These are phyloP conservation scores for Neurospora sp. DNA, from an alignment of 2,329 filamentous ascomycete species.

Conservation along the genomic window DNA sequence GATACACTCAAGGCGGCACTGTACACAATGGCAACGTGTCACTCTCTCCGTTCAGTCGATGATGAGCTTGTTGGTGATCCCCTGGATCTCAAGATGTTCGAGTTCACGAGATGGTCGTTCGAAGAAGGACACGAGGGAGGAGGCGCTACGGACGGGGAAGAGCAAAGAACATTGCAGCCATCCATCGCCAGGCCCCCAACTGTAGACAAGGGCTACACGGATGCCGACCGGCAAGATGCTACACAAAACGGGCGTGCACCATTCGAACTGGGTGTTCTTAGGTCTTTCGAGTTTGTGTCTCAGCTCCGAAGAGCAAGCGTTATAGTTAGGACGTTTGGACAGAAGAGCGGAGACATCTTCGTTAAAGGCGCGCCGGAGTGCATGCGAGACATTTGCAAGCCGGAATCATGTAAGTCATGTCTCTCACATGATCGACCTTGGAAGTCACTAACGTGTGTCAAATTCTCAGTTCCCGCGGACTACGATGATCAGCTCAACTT, in stretches of 20 bases:
- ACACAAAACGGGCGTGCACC: constrained; percentile 34
- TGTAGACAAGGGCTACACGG: constrained; percentile 37
- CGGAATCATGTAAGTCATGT: constrained; percentile 48
- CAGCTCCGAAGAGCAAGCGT: constrained; percentile 88
- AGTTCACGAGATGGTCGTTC: constrained; percentile 87
- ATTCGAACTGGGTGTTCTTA: constrained; percentile 82
- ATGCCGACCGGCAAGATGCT: constrained; percentile 31
- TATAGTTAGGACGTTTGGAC: constrained; percentile 78
- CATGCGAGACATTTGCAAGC: constrained; percentile 84
- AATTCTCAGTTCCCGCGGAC: constrained; percentile 53
- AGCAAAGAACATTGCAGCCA: constrained; percentile 67
- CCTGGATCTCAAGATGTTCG: constrained; percentile 95
- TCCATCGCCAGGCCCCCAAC: constrained; percentile 77
- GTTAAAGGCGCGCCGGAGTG: constrained; percentile 96
- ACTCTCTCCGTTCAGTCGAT: constrained; percentile 80
- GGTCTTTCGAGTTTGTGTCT: constrained; percentile 89
- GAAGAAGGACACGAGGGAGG: constrained; percentile 71
- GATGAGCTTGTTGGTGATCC: constrained; percentile 87
- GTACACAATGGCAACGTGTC: constrained; percentile 95
- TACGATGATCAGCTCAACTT: constrained; percentile 82
- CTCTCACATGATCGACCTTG: too few relatives aligned
- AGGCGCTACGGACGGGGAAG: constrained; percentile 59
- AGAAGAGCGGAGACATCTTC: constrained; percentile 75
- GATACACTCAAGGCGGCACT: constrained; percentile 50
- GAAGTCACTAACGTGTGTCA: too few relatives aligned